Base-by-base conservation (phyloP, 2,329 filamentous ascomycete species). In the Beauveria sp. region DNA sequence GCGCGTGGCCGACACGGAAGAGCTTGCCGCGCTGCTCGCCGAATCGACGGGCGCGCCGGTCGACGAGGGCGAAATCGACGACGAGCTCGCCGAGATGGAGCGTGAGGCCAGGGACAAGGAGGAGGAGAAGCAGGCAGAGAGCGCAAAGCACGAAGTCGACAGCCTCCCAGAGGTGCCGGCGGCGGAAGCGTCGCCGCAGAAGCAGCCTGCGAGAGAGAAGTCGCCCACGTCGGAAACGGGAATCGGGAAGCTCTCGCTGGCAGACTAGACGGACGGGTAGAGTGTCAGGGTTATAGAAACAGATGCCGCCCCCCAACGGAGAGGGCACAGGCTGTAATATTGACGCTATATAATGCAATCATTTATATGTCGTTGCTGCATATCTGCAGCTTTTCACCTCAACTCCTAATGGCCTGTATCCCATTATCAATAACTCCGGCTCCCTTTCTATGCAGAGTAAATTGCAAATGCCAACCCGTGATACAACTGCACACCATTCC, bases 51-150 rank as follows among this genome's bases (percentile, higher is more conserved):
- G 75, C 16, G 71, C 68, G 46, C 73, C 73, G 1, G 79, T 96
- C 38, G 91, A 96, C 72, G 93, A 96, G 70, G 81, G 71, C 22
- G 93, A 96, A 72, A 85, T 98, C 61, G 92, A 97, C 67, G 89
- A 93, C 64, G 93, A 97, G 76, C 81, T 98, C 52, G 88, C 89
- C 66, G 87, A 81, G 3, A 77, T 99, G 76, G 87, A 93, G 74
- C 77, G 72, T 40, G 80, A 84, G 66, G 83, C 85, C 67, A 75
- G 70, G 66, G 77, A 78, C 69, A 82, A 83, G 69, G 80, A 84
- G 62, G 77, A 79, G 63, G 76, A 77, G 63, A 20, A 84, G 62
- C 77, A 79, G 63, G 76, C 77, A 63, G 74, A 73, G 60, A 78
- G 72, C 62, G 77, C 77, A 38, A 77, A 82, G 61, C 77, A 79